phyloP scores from a whole-genome alignment of 345 rosid species.

The Sonneratia alba region DNA sequence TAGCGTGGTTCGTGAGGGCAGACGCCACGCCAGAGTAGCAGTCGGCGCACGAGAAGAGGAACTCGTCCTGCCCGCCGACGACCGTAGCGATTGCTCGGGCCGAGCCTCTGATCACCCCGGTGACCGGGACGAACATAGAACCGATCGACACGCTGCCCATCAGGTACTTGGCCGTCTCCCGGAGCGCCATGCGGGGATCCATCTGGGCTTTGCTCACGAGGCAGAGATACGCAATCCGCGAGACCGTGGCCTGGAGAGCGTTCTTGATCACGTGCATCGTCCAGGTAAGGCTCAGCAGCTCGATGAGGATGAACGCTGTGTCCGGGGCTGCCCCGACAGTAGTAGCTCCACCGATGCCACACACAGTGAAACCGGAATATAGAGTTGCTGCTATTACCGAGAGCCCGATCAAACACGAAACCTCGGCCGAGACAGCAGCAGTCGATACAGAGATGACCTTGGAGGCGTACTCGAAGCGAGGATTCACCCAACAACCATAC shows the following conservation, averaged over 20 bases:
- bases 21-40: conserved; percentile 54
- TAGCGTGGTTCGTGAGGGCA: conserved; percentile 37
- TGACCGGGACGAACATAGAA: conserved; percentile 49
- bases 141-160: conserved; percentile 61
- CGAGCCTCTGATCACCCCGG: conserved; percentile 40
- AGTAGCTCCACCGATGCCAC: conserved; percentile 78
- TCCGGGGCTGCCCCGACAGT: conserved; percentile 41
- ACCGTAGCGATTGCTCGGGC: conserved; percentile 37
- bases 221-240: conserved; percentile 44
- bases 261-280: conserved; percentile 67
- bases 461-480: conserved; percentile 44
- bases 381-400: conserved; percentile 23
- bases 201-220: conserved; percentile 39
- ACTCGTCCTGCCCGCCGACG: conserved; percentile 53
- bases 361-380: conserved; percentile 50
- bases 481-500: conserved; percentile 68
- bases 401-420: conserved; percentile 19
- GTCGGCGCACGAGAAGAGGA: conserved; percentile 53
- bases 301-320: conserved; percentile 36
- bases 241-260: conserved; percentile 42
- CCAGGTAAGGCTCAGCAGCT: conserved; percentile 67
- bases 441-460: conserved; percentile 40
- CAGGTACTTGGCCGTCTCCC: conserved; percentile 35
- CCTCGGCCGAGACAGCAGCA: conserved; percentile 38
- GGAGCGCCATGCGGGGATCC: conserved; percentile 30